Base-by-base conservation (phyloP, 768 basidiomycete species). In the Podaxis pistillaris region DNA sequence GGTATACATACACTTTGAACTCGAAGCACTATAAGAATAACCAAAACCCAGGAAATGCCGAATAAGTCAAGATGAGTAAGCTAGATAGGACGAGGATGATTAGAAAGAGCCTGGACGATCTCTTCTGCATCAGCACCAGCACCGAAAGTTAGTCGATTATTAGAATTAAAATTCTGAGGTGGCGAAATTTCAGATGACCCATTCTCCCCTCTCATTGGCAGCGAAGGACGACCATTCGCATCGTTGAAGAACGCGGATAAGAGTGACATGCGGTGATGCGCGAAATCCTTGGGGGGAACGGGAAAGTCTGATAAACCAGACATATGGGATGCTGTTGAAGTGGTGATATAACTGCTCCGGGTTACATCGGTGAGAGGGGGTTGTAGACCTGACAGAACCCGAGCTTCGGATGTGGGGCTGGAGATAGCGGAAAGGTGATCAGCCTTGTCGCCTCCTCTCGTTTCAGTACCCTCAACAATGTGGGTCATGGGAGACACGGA, bases 251-350 rank as follows among this genome's bases (percentile, higher is more conserved):
- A 83, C 0, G 83, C 72, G 40, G 77, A 76, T 22, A 84, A 62
- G n/a, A 82, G 70, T 7, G 81, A 79, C 66, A 78, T 71, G 54
- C 76, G 77, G 41, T 70, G 70, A 47, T 68, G 67, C 28, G 73
- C 66, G 19, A 17, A 65, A 58, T 52, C 67, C 64, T 54, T 67
- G 57, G 89, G 89, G 2, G 89, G 89, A 8, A 73, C 74, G 1
- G 89, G 90, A 69, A 91, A 91, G 67, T 90, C 90, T 3, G 88
- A 90, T 13, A 91, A 79, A 8, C 80, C 79, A 1, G 89, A 90
- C 79, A 91, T 91, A 33, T 81, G 80, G 0, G 90, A 91, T 9
- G 75, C 65, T 4, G 74, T 77, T 0, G 87, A 88, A 1, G 79
- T 80, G 36, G 89, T 91, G 78, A 86, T 75, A 69, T 82, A 87